phyloP scores from a whole-genome alignment of 352 stramenopile species.

The Globisporangium carolinianum region DNA sequence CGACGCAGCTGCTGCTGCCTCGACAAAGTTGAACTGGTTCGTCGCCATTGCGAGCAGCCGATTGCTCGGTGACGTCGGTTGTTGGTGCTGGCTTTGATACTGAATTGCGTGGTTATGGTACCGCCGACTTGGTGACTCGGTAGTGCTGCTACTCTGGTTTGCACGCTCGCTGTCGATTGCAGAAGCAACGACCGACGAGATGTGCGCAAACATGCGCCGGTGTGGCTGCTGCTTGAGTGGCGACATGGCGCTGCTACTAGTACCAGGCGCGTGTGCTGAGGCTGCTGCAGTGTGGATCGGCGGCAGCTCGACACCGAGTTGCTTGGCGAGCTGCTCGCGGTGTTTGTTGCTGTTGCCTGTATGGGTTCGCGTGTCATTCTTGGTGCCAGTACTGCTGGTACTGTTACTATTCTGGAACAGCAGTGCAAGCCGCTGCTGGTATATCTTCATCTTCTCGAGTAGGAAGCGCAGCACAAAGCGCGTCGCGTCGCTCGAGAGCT shows the following conservation, averaged over 20 bases:
- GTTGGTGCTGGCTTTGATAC: background rate
- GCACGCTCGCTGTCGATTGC: conserved; percentile 7
- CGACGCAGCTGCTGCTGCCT: background rate
- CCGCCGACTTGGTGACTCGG: background rate
- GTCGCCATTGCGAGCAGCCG: conserved; percentile 33
- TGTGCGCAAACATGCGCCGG: conserved; percentile 35
- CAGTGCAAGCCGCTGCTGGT: conserved; percentile 45
- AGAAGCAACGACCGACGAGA: conserved; percentile 17
- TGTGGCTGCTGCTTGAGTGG: conserved; percentile 35
- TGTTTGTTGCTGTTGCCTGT: background rate
- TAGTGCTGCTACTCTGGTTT: background rate
- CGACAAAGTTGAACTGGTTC: conserved; percentile 36
- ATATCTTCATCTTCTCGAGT: conserved; percentile 54
- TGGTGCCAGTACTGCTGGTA: background rate
- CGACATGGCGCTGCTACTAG: conserved; percentile 11
- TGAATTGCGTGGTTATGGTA: conserved; percentile 1
- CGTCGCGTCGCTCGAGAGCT: conserved; percentile 39
- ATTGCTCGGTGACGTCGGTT: conserved; percentile 7
- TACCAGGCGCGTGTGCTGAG: background rate
- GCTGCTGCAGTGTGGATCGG: conserved; percentile 21
- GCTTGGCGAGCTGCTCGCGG: conserved; percentile 32
- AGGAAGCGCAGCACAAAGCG: conserved; percentile 45
- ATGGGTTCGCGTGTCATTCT: too few relatives aligned
- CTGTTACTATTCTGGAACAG: conserved; percentile 19
- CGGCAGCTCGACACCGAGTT: conserved; percentile 52